These are phyloP conservation scores for Ascoidea rubescens DNA, from an alignment of 805 yeast species.

Conservation along the genomic window DNA sequence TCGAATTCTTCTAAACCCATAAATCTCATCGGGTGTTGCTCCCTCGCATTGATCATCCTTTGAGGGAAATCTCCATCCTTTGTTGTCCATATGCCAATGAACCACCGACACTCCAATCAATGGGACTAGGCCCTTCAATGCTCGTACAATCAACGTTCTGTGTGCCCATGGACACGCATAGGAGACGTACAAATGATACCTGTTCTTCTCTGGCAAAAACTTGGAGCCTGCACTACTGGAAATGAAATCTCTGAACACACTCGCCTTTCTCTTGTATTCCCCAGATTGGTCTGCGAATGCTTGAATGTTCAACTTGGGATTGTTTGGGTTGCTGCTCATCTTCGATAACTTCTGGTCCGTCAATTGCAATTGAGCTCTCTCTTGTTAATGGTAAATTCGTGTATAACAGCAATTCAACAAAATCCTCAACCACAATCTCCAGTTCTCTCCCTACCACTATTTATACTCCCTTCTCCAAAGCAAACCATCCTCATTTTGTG, in stretches of 20 bases:
- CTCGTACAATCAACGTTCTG: conserved; percentile 60
- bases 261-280: conserved; percentile 37
- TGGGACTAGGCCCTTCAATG: conserved; percentile 57
- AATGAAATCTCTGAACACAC: conserved; percentile 50
- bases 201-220: conserved; percentile 59
- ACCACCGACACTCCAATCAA: conserved; percentile 53
- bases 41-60: conserved; percentile 28
- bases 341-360: no score
- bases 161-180: conserved; percentile 96
- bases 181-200: conserved; percentile 83
- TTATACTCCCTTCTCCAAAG: no score
- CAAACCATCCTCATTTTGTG: no score
- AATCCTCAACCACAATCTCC: no score
- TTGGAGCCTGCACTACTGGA: conserved; percentile 41
- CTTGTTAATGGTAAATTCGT: no score
- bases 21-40: conserved; percentile 44
- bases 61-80: conserved; percentile 79
- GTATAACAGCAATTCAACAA: no score
- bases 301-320: conserved; percentile 25
- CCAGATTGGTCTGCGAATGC: conserved; percentile 40
- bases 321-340: conserved; percentile 3
- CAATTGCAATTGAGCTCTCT: no score
- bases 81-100: conserved; percentile 77
- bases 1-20: conserved; percentile 44
- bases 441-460: no score